Evolutionary conservation across 2,329 filamentous ascomycete species (phyloP), one percentile per base, ranked within the genome.

Genomic region (Sporothrix phasma): DNA sequence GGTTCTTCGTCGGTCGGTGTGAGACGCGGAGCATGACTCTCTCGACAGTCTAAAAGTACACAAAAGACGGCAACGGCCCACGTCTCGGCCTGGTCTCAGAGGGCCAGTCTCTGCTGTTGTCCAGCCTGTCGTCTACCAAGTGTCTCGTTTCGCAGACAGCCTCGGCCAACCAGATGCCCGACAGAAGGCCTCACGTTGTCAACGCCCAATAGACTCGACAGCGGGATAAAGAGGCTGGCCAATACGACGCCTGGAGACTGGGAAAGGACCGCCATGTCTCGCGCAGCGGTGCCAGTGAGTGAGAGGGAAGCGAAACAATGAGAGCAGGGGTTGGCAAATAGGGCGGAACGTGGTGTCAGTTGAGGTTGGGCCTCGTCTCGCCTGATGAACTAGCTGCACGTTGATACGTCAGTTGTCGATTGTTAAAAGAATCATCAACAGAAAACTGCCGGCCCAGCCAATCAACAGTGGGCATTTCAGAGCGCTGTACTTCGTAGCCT

Each of bases 391-490:
- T 47, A 26, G 41, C 29, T 58, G 61, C 41, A 49, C 61, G 61
- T 58, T 63, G 60, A 65, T 65, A 65, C 59, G 64, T 63, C 64
- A 59, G 46, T 49, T 51, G 15, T 7, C 47, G 61, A 64, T 65
- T 65, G 59, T 46, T 41, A 66, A 74, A 72, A 72, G 64, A 73
- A 74, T 75, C 70, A 71, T 73, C 73, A 74, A 67, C 75, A 77
- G 72, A 72, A 79, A 79, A 77, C 70, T 71, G 67, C 60, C 56
- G 49, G 64, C 49, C 24, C 61, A 66, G 67, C 77, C 77, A 78
- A 79, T 79, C 75, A 77, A 22, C 24, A 22, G 51, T 45, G 17
- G 31, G n/a, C 10, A 29, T 31, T 45, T 31, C 13, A 17, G 64
- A 61, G 63, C 62, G 61, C 67, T 66, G 65, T n/a, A n/a, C n/a